phyloP scores from a whole-genome alignment of 371 early-diverging fungal genomes.

The Quaeritorhiza haematococci region DNA sequence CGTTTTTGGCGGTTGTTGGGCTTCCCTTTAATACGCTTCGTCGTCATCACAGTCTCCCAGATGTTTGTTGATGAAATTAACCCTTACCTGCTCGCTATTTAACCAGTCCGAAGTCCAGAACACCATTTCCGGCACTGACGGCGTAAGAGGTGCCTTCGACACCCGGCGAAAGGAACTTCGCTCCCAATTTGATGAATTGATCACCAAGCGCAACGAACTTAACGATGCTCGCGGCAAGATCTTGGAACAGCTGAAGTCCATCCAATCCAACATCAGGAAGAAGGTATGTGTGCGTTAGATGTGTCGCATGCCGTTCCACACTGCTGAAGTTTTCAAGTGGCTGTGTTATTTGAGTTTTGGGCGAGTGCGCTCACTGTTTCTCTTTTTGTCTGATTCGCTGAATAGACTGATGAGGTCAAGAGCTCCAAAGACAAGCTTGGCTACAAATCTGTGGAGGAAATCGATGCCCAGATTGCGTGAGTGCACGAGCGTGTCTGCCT shows the following conservation, averaged over 20 bases:
- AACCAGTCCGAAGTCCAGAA: too few species aligned
- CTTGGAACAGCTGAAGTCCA: slow-evolving; percentile 58
- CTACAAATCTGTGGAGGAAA: slow-evolving; percentile 71
- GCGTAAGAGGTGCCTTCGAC: slow-evolving; percentile 1
- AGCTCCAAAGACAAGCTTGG: slow-evolving; percentile 70
- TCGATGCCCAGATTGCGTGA: slow-evolving; percentile 71
- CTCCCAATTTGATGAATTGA: slow-evolving; percentile 56
- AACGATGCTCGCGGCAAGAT: slow-evolving; percentile 30
- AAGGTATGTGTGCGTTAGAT: slow-evolving; percentile 45
- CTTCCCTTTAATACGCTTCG: too few species aligned
- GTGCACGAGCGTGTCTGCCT: slow-evolving; percentile 8
- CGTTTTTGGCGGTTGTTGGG: too few species aligned
- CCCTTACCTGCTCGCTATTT: too few species aligned
- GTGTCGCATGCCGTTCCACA: not conserved
- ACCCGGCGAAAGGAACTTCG: slow-evolving; percentile 53
- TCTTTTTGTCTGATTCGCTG: slow-evolving; percentile 1
- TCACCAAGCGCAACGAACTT: slow-evolving; percentile 50
- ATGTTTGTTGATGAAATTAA: too few species aligned
- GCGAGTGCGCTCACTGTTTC: slow-evolving; percentile 7
- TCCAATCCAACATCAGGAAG: slow-evolving; percentile 68
- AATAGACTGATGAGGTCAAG: slow-evolving; percentile 63
- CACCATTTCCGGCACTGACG: not conserved
- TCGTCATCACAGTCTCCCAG: too few species aligned
- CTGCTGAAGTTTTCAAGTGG: not conserved
- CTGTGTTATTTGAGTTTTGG: not conserved